Conservation (phyloP, 805 yeast species). For the Yarrowia sp. region DNA sequence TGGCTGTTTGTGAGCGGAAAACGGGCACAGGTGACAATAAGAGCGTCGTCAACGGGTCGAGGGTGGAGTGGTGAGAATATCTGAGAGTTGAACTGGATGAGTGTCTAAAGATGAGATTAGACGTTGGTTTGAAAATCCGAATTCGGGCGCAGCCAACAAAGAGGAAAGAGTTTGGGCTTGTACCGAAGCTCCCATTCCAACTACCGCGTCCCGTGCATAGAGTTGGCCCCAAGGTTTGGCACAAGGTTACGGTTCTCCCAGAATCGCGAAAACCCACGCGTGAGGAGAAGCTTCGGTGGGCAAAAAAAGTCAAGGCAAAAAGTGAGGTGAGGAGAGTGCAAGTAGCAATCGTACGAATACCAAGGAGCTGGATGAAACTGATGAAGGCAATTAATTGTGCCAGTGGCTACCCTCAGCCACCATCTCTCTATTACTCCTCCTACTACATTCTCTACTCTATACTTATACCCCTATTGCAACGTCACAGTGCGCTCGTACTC, state of each 20-base stretch:
- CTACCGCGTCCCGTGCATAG: constrained; percentile 34
- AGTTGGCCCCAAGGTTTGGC: not conserved
- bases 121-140: constrained; percentile 27
- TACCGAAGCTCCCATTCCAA: constrained; percentile 37
- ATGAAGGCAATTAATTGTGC: too few relatives aligned
- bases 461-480: not conserved
- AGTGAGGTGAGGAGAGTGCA: not conserved
- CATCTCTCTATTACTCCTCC: too few relatives aligned
- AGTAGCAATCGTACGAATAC: not conserved
- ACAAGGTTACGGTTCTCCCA: not conserved
- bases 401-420: too few relatives aligned
- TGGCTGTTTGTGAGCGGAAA: not conserved
- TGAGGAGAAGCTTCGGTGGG: constrained; percentile 37
- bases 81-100: not conserved
- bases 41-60: not conserved
- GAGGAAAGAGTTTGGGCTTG: constrained; percentile 33
- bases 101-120: constrained; percentile 17
- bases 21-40: too few relatives aligned
- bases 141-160: constrained; percentile 38
- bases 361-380: too few relatives aligned
- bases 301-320: not conserved
- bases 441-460: too few relatives aligned
- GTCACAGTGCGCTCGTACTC: not conserved
- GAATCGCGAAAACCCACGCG: constrained; percentile 38
- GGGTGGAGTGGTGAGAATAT: too few relatives aligned